Evolutionary conservation across 306 rosid species (phyloP).

Genomic region (Canavalia ensiformis): DNA sequence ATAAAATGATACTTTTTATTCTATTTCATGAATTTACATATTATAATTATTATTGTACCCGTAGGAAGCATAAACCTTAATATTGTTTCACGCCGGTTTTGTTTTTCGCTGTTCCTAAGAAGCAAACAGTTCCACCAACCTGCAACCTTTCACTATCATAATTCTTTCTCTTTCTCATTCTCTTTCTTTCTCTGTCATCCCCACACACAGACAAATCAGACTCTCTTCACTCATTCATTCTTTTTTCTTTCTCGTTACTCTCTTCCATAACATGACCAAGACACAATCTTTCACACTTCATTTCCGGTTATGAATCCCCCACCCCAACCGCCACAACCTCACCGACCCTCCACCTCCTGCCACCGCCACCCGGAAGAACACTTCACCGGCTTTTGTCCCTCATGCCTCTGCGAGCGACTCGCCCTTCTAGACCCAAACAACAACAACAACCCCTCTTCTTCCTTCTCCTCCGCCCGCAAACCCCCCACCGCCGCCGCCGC

Average conservation of each 20-base stretch:
- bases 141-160: slow-evolving; percentile 31
- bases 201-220: slow-evolving; percentile 27
- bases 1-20: no score
- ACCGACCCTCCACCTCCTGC: slow-evolving; percentile 79
- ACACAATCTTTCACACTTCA: slow-evolving; percentile 43
- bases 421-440: slow-evolving; percentile 71
- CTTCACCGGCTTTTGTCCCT: slow-evolving; percentile 95
- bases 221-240: slow-evolving; percentile 1
- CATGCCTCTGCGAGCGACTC: slow-evolving; percentile 97
- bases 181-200: slow-evolving; percentile 31
- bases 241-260: background rate
- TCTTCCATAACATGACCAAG: slow-evolving; percentile 68
- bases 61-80: slow-evolving; percentile 15
- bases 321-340: slow-evolving; percentile 55
- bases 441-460: slow-evolving; percentile 51
- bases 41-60: no score
- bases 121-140: slow-evolving; percentile 33
- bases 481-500: slow-evolving; percentile 81
- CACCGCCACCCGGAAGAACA: slow-evolving; percentile 82
- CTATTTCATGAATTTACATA: no score
- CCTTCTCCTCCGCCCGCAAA: slow-evolving; percentile 71
- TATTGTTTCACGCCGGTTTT: background rate
- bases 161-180: slow-evolving; percentile 1
- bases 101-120: slow-evolving; percentile 10
- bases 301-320: slow-evolving; percentile 80